A percentile compares a stretch with the other conserved stretches of the same genome.
phyloP scores from a whole-genome alignment of 1,284 basidiomycete genomes.

The Sporisorium sorghi region DNA sequence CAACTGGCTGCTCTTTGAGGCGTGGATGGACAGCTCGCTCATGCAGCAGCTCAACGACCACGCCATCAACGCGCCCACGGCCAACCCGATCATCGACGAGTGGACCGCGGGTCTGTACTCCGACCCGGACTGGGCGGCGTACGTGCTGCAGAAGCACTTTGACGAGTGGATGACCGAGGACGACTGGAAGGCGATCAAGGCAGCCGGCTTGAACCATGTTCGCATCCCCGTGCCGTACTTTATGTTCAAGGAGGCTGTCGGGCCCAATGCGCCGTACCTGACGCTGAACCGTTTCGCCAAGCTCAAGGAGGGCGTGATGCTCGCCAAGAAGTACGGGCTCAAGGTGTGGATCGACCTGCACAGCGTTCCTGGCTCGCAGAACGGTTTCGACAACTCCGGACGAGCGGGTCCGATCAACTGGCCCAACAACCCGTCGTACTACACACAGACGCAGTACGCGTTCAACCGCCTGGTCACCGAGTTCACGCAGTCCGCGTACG shows the following conservation, averaged over 20 bases:
- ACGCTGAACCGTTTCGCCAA: constrained; percentile 78
- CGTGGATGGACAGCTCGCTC: constrained; percentile 72
- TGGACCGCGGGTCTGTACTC: constrained; percentile 82
- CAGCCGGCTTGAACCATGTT: constrained; percentile 75
- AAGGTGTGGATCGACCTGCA: constrained; percentile 84
- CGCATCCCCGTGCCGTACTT: constrained; percentile 85
- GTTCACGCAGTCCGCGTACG: constrained; percentile 55
- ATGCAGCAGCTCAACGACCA: constrained; percentile 58
- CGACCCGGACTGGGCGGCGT: constrained; percentile 62
- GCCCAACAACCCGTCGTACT: constrained; percentile 78
- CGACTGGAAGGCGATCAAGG: constrained; percentile 77
- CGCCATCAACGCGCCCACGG: constrained; percentile 56
- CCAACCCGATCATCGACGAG: constrained; percentile 76
- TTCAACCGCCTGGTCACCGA: constrained; percentile 73
- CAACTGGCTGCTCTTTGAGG: constrained; percentile 66
- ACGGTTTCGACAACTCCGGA: constrained; percentile 74
- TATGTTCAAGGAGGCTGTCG: constrained; percentile 85
- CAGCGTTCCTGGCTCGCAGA: constrained; percentile 71
- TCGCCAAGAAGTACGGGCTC: constrained; percentile 81
- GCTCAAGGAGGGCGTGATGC: constrained; percentile 76
- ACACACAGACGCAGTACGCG: constrained; percentile 78
- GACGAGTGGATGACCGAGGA: constrained; percentile 82
- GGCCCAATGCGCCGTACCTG: constrained; percentile 85
- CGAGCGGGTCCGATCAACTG: constrained; percentile 78
- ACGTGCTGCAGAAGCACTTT: constrained; percentile 75